Conservation (phyloP, 768 basidiomycete genomes). For the Rhizopogon vesiculosus region DNA sequence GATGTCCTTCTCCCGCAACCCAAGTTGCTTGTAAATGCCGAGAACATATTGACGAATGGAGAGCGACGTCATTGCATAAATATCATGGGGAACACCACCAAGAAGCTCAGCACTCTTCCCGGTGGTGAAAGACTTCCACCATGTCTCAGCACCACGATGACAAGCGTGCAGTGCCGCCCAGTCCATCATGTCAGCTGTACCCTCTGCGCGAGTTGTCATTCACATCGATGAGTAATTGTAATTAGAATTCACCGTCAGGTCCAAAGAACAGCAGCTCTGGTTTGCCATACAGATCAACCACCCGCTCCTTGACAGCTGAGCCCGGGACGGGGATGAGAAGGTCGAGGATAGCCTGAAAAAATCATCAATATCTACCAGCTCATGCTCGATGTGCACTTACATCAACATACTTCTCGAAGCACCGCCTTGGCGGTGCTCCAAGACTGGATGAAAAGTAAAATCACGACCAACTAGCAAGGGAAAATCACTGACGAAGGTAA, state of each 20-base stretch:
- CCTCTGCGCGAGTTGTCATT: conserved; percentile 46
- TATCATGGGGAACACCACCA: conserved; percentile 91
- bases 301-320: conserved; percentile 92
- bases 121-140: conserved; percentile 99
- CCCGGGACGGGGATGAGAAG: conserved; percentile 94
- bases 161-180: conserved; percentile 97
- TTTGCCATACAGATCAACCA: conserved; percentile 87
- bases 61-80: conserved; percentile 91
- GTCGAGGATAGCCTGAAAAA: conserved; percentile 73
- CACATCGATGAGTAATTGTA: background rate
- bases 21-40: conserved; percentile 92
- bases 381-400: conserved; percentile 35
- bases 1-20: conserved; percentile 89
- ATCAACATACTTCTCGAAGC: conserved; percentile 99
- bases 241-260: conserved; percentile 64
- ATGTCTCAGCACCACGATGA: conserved; percentile 79
- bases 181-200: conserved; percentile 99
- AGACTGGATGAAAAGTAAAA: conserved; percentile 39
- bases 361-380: conserved; percentile 8
- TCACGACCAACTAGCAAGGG: background rate
- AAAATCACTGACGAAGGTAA: conserved; percentile 66
- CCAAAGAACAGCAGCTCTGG: conserved; percentile 94
- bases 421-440: conserved; percentile 78
- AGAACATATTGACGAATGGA: conserved; percentile 94
- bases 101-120: conserved; percentile 89